These are phyloP conservation scores for Trametes coccinea DNA, from an alignment of 768 basidiomycete species.

Conservation along the genomic window DNA sequence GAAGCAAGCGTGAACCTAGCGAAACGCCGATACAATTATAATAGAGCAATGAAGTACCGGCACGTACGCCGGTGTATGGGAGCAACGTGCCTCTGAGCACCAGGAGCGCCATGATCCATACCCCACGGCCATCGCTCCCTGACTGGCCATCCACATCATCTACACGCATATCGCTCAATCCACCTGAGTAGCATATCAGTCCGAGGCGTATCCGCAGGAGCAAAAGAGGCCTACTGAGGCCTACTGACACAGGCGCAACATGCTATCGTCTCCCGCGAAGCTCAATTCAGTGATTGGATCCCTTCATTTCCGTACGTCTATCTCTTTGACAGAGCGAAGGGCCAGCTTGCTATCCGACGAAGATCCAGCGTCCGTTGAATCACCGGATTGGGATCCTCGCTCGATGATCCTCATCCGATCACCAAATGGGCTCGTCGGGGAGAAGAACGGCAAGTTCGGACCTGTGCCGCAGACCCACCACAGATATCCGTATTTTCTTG, in stretches of 20 bases:
- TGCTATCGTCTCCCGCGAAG: background rate
- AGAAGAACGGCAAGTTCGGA: constrained; percentile 11
- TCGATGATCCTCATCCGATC: background rate
- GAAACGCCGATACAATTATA: no score
- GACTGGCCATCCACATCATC: no score
- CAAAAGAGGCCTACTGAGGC: no score
- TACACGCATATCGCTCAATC: background rate
- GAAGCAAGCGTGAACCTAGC: no score
- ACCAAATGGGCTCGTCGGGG: background rate
- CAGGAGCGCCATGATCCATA: background rate
- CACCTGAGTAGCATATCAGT: background rate
- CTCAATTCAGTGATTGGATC: background rate
- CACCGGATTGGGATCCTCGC: background rate
- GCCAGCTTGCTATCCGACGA: background rate
- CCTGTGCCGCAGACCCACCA: background rate
- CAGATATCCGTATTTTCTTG: background rate
- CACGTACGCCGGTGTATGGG: no score
- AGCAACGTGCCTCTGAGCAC: no score
- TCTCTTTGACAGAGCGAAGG: background rate
- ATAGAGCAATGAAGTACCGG: no score
- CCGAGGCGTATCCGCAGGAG: background rate
- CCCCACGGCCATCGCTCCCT: no score
- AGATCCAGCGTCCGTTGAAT: background rate
- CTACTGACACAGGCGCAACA: no score
- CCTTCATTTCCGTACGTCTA: background rate